Evolutionary conservation across 73 alveolate genomes (phyloP), one percentile per base, ranked within the genome.

Genomic region (Stentor roeselii): DNA sequence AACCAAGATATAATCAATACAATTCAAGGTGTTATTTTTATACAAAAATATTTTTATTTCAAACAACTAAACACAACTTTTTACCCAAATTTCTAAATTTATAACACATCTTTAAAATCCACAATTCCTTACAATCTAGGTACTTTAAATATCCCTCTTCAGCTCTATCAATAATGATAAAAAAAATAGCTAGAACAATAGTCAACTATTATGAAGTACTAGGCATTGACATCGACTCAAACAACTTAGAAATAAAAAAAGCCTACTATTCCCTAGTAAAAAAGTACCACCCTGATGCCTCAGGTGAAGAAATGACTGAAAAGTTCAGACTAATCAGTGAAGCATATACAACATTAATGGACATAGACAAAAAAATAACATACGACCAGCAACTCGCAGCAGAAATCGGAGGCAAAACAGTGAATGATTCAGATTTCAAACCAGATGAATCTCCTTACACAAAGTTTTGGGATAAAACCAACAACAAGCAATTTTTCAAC

Each of bases 211-310:
- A 92, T 40, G 89, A 92, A 84, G 75, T 84, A 15, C 85, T 94
- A 77, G 92, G 88, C 85, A 92, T 94, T 60, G 88, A 95, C 1
- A 88, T 95, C 3, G 92, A 78, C 42, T 89, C 97, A 36, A 83
- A 88, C n/a, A 75, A 40, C 30, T 90, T 86, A 35, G 96, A 97
- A 74, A 97, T 97, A 38, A 95, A 95, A 87, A 85, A 61, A 77
- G 99, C 98, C 3, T 97, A 92, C 88, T 95, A 97, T 84, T 89
- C 90, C 75, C 90, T 94, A 87, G 98, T 99, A 21, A 92, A 92
- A 86, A 86, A 94, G 87, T 95, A 94, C 82, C 99, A 97, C 78
- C 99, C 99, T 27, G 99, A 97, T 85, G 84, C 89, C 40, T 76
- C 87, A 58, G 88, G 83, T 14, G 95, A 90, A 39, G 85, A 78